Evolutionary conservation across 345 rosid species (phyloP).

Genomic region (Boechera retrofracta): DNA sequence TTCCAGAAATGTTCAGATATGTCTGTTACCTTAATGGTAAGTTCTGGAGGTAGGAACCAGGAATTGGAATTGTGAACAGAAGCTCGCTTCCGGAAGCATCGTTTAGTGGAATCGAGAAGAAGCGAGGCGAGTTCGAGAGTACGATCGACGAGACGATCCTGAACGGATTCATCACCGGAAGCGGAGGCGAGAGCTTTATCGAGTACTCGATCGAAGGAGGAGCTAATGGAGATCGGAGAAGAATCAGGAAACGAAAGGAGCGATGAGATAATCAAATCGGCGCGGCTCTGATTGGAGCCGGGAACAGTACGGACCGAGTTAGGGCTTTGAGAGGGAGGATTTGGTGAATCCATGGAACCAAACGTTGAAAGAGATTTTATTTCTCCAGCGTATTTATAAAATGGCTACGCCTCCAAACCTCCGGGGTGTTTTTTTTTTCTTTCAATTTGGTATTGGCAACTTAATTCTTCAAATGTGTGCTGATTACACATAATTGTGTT

Average conservation of each 20-base stretch:
- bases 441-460: conserved; percentile 10
- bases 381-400: background rate
- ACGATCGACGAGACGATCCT: conserved; percentile 64
- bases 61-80: conserved; percentile 61
- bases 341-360: conserved; percentile 32
- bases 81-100: conserved; percentile 72
- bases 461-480: too few species aligned
- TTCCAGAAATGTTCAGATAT: background rate
- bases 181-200: conserved; percentile 52
- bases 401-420: conserved; percentile 1
- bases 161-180: conserved; percentile 52
- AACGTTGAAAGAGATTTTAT: background rate
- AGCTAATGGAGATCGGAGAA: conserved; percentile 51
- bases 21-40: conserved; percentile 66
- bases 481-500: too few species aligned
- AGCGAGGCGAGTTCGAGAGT: conserved; percentile 64
- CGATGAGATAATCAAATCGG: conserved; percentile 35
- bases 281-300: background rate
- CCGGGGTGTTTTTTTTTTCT: conserved; percentile 22
- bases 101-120: conserved; percentile 67
- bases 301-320: background rate
- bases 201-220: conserved; percentile 68
- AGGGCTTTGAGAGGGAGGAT: background rate
- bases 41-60: conserved; percentile 84
- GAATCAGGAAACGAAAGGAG: conserved; percentile 41